phyloP scores from a whole-genome alignment of 2,329 filamentous ascomycete genomes.

The Botrytis hyacinthi region DNA sequence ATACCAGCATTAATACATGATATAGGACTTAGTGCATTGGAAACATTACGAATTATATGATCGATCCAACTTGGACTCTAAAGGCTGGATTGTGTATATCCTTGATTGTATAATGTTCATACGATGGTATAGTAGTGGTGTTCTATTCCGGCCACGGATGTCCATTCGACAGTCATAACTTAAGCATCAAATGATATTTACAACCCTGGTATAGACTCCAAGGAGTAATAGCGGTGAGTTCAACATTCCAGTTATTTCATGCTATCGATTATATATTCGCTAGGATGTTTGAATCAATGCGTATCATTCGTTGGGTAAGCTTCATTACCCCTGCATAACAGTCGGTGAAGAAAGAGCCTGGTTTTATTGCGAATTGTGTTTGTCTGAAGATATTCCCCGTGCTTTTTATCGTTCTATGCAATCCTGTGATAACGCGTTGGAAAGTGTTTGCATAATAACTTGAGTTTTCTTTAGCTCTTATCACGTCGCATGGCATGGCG shows the following conservation, averaged over 20 bases:
- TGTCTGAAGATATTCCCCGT: not conserved
- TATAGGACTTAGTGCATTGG: not conserved
- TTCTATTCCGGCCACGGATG: not conserved
- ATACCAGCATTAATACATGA: not conserved
- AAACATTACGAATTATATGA: not conserved
- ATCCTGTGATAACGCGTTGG: not conserved
- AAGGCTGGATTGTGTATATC: not conserved
- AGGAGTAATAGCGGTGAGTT: constrained; percentile 1
- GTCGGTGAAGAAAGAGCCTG: constrained; percentile 2
- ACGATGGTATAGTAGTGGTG: not conserved
- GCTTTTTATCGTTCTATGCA: not conserved
- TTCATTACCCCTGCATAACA: not conserved
- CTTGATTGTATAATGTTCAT: not conserved
- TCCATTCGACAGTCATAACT: not conserved
- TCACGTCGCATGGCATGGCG: not conserved
- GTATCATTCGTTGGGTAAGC: not conserved
- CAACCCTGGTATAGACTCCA: not conserved
- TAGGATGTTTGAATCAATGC: not conserved
- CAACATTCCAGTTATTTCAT: not conserved
- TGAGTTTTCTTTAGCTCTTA: not conserved
- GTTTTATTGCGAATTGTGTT: not conserved
- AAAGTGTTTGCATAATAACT: not conserved
- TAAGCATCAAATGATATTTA: not conserved
- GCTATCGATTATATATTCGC: not conserved
- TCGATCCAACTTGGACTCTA: not conserved